Percentiles rank a stretch among this genome's conserved stretches.
These are phyloP conservation scores for Lactarius evosmus DNA, from an alignment of 768 basidiomycete genomes.

Conservation along the genomic window DNA sequence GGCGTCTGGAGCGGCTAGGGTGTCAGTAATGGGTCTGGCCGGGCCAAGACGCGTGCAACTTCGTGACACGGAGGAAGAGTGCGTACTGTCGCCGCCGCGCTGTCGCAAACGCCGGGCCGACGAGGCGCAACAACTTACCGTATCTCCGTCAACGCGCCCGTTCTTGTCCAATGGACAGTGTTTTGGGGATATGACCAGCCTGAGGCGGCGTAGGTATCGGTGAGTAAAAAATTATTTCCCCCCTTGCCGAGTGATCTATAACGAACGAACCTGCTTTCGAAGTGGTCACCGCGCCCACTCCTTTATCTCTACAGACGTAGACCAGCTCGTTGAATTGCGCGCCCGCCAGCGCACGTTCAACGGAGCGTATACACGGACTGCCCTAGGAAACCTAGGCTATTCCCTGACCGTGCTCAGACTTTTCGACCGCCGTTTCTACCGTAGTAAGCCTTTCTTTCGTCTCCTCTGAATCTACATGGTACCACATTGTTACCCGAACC, in stretches of 20 bases:
- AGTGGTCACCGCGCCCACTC: slow-evolving; percentile 37
- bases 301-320: slow-evolving; percentile 36
- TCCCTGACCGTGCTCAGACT: slow-evolving; percentile 70
- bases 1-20: neutral
- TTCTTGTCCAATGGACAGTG: no score
- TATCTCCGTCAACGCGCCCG: neutral
- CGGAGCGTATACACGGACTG: slow-evolving; percentile 76
- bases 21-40: neutral
- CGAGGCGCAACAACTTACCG: neutral
- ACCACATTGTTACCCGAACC: neutral
- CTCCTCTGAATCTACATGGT: neutral
- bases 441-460: slow-evolving; percentile 46
- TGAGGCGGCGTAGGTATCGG: slow-evolving; percentile 15
- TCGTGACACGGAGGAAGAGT: neutral
- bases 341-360: slow-evolving; percentile 81
- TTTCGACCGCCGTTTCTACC: slow-evolving; percentile 72
- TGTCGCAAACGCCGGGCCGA: neutral
- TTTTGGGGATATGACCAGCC: neutral
- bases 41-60: neutral
- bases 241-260: neutral
- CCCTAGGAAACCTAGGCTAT: slow-evolving; percentile 70
- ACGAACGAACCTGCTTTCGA: neutral
- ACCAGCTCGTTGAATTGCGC: slow-evolving; percentile 59
- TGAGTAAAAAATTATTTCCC: neutral
- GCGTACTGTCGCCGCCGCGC: no score